Conservation (phyloP, 2,329 filamentous ascomycete species). For the Helotiales sp. region DNA sequence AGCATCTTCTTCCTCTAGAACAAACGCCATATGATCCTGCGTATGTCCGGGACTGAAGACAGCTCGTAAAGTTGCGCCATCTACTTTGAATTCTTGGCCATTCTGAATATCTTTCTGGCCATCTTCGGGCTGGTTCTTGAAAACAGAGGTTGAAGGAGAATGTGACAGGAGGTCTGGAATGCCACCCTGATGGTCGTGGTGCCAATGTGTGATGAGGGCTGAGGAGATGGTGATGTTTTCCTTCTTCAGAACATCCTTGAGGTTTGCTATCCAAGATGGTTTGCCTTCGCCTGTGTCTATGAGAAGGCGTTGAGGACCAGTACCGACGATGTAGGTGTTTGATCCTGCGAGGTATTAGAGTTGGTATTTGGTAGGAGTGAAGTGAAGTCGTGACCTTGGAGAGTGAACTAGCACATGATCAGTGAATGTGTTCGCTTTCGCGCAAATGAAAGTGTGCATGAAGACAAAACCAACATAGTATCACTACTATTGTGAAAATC, state of each 20-base stretch:
- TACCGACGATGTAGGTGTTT: constrained; percentile 92
- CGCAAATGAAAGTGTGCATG: too few relatives aligned
- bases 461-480: too few relatives aligned
- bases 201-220: constrained; percentile 88
- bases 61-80: constrained; percentile 67
- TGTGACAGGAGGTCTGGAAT: constrained; percentile 65
- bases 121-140: constrained; percentile 62
- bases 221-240: constrained; percentile 70
- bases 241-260: constrained; percentile 63
- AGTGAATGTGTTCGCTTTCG: constrained; percentile 2
- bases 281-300: constrained; percentile 85
- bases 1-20: constrained; percentile 74
- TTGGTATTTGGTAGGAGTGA: neutral
- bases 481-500: neutral
- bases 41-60: constrained; percentile 74
- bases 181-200: constrained; percentile 81
- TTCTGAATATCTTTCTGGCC: constrained; percentile 56
- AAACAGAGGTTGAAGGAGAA: constrained; percentile 62
- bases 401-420: constrained; percentile 46
- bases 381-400: constrained; percentile 51
- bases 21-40: constrained; percentile 76
- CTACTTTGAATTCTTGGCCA: constrained; percentile 52
- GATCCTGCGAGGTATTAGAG: constrained; percentile 63
- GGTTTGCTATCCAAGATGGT: constrained; percentile 67
- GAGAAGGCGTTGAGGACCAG: constrained; percentile 70